Percentiles rank a stretch among this genome's conserved stretches.
These are phyloP conservation scores for Fulvia fulva DNA, from an alignment of 2,329 filamentous ascomycete genomes.

Conservation along the genomic window DNA sequence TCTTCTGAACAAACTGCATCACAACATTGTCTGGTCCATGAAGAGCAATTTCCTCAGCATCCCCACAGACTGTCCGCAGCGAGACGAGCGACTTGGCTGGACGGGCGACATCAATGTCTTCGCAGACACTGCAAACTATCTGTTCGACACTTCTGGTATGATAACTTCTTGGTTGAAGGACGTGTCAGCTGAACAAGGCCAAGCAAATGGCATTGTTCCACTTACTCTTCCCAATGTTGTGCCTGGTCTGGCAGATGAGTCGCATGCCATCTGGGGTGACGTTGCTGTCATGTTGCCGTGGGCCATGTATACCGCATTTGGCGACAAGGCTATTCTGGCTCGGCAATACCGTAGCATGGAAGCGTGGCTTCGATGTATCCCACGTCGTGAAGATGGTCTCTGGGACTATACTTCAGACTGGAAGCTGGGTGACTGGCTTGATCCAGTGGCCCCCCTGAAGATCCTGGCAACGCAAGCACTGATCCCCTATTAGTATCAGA, in stretches of 20 bases:
- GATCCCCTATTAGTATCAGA: no score
- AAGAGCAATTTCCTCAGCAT: conserved; percentile 56
- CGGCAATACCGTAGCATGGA: conserved; percentile 37
- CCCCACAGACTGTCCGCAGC: conserved; percentile 56
- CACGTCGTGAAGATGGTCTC: no score
- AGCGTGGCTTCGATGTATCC: conserved; percentile 32
- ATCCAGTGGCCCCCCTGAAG: no score
- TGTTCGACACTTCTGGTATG: conserved; percentile 53
- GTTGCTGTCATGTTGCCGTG: conserved; percentile 37
- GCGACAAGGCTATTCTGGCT: conserved; percentile 35
- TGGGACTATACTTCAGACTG: no score
- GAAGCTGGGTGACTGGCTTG: no score
- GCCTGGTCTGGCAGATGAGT: conserved; percentile 4
- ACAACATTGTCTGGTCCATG: conserved; percentile 56
- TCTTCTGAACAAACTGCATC: conserved; percentile 52
- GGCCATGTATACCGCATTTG: conserved; percentile 34
- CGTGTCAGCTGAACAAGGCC: conserved; percentile 37
- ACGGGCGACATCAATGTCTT: conserved; percentile 52
- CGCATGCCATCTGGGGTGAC: conserved; percentile 40
- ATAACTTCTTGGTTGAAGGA: conserved; percentile 51
- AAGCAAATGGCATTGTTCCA: conserved; percentile 20
- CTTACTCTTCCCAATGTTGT: no score
- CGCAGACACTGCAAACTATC: conserved; percentile 48
- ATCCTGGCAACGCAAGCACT: no score
- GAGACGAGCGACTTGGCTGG: conserved; percentile 55